Base-by-base conservation (phyloP, 2,329 filamentous ascomycete species). In the Epichloe hybrida region DNA sequence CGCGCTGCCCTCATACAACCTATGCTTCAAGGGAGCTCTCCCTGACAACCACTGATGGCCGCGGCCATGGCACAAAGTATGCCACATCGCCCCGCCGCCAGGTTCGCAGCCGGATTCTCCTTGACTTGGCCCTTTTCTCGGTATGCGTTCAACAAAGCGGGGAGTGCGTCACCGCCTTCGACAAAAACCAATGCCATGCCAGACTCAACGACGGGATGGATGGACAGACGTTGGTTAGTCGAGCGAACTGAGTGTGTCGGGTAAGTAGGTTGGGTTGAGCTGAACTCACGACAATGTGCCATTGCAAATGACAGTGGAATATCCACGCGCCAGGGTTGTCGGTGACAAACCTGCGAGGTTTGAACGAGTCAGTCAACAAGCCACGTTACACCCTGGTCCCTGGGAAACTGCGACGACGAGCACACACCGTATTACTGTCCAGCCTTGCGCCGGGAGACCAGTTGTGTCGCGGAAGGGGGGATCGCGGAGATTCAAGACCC, bases 291-390 rank as follows among this genome's bases (percentile, higher is more conserved):
- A 35, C 43, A 21, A 51, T 21, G 20, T 51, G 49, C 49, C 49
- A 51, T 40, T 51, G 49, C 6, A 51, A 27, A 17, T 51, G 49
- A 36, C 49, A 51, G 36, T 51, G 49, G 36, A 51, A 46, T n/a
- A 51, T 41, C 49, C 49, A 51, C 20, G 49, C 49, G 5, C 49
- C 49, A 13, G 49, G 42, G 23, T 51, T 51, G 36, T 51, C 42
- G 8, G 49, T 47, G 3, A 51, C 36, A n/a, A 46, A 51, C 11
- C 49, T 51, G 27, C 27, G 27, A 31, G 27, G 9, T 31, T 9
- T 31, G 8, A 9, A 11, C 27, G 8, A 31, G 4, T 31, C 27
- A 31, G 27, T 31, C 27, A 11, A 31, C 23, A 27, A 27, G 27
- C 27, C 27, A 9, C 27, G 8, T 31, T 11, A 31, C 27, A 31